A percentile compares a stretch with the other conserved stretches of the same genome.
Conservation (phyloP, 148 eudicot species). For the Dysphania ambrosioides region DNA sequence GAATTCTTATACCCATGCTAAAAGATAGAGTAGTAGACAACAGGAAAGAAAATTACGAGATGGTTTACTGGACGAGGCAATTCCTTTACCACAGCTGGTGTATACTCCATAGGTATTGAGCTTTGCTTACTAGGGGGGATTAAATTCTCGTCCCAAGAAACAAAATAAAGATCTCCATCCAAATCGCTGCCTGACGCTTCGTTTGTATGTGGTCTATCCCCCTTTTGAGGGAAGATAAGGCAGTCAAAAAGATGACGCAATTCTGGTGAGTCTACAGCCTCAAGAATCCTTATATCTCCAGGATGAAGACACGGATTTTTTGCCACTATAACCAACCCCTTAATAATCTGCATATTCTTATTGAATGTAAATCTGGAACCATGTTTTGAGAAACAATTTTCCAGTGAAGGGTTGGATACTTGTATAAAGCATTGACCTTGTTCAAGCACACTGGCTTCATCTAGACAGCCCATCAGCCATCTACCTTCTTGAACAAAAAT, state of each 20-base stretch:
- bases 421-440: conserved; percentile 87
- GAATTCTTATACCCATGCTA: background rate
- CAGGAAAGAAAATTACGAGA: conserved; percentile 38
- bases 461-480: conserved; percentile 93
- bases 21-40: background rate
- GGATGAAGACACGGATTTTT: conserved; percentile 98
- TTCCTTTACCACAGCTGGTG: conserved; percentile 45
- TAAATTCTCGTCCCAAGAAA: conserved; percentile 76
- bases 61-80: conserved; percentile 46
- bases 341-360: conserved; percentile 44
- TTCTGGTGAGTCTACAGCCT: conserved; percentile 71
- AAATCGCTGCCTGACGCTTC: conserved; percentile 97
- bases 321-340: conserved; percentile 65
- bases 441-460: conserved; percentile 67
- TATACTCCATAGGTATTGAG: conserved; percentile 78
- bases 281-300: conserved; percentile 75
- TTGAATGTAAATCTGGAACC: conserved; percentile 52
- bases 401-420: conserved; percentile 63
- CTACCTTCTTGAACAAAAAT: conserved; percentile 75
- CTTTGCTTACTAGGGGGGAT: conserved; percentile 82
- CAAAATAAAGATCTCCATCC: conserved; percentile 91
- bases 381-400: conserved; percentile 64
- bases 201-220: conserved; percentile 80
- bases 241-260: conserved; percentile 78
- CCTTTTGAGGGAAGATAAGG: conserved; percentile 82